Conservation (phyloP, 176 grass and related monocot species). For the Oryza glumipatula region DNA sequence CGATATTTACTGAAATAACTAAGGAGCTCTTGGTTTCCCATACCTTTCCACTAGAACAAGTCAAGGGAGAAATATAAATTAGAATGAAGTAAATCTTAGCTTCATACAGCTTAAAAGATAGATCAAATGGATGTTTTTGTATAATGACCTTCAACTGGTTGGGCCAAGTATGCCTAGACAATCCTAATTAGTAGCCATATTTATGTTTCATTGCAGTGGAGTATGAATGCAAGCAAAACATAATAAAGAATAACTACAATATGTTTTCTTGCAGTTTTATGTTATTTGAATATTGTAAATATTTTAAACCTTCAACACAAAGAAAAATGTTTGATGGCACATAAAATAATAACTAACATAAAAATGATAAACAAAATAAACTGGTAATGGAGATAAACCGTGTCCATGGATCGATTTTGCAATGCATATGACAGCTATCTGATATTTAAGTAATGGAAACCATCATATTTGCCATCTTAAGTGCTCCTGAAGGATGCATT, state of each 20-base stretch:
- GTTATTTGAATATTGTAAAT: background rate
- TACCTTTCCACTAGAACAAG: constrained; percentile 68
- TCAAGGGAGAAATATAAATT: constrained; percentile 32
- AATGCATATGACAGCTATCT: constrained; percentile 9
- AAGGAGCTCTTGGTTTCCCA: constrained; percentile 85
- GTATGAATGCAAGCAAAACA: background rate
- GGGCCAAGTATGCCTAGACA: constrained; percentile 22
- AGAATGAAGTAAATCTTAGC: constrained; percentile 12
- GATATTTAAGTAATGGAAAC: background rate
- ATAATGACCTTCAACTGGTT: background rate
- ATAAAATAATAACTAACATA: background rate
- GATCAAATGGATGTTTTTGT: background rate
- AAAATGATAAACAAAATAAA: background rate
- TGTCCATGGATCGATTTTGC: background rate
- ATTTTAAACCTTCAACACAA: constrained; percentile 11
- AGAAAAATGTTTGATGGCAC: background rate
- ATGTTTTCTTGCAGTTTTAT: background rate
- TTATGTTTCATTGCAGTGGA: background rate
- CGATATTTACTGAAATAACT: constrained; percentile 74
- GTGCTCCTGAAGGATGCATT: background rate
- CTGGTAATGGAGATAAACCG: background rate
- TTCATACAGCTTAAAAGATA: background rate
- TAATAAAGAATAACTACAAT: background rate
- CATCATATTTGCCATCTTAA: background rate
- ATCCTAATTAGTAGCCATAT: background rate